Evolutionary conservation across 2,329 filamentous ascomycete genomes (phyloP).

Genomic region (Tolypocladium amazonense): DNA sequence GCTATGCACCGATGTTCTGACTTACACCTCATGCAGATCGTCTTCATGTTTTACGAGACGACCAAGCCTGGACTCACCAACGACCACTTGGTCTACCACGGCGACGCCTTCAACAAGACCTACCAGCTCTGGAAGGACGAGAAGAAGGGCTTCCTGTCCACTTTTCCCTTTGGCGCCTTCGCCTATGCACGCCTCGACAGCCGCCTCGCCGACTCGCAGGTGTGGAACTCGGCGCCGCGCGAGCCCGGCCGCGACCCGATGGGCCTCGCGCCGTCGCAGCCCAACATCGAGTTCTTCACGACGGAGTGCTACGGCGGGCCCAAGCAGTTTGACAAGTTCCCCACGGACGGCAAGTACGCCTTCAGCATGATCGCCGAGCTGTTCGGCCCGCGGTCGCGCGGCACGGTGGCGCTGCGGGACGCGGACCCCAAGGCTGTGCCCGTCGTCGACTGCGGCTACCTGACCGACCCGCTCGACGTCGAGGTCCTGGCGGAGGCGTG

Average conservation of each 20-base stretch:
- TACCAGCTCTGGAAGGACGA: slow-evolving; percentile 46
- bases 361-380: slow-evolving; percentile 50
- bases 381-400: slow-evolving; percentile 45
- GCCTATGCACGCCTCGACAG: slow-evolving; percentile 52
- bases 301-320: slow-evolving; percentile 53
- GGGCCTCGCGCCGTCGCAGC: slow-evolving; percentile 44
- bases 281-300: slow-evolving; percentile 52
- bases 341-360: slow-evolving; percentile 38
- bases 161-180: slow-evolving; percentile 53
- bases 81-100: slow-evolving; percentile 43
- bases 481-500: slow-evolving; percentile 49
- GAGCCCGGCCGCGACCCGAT: slow-evolving; percentile 48
- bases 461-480: slow-evolving; percentile 46
- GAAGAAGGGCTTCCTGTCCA: slow-evolving; percentile 46
- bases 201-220: slow-evolving; percentile 39
- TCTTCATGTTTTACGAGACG: slow-evolving; percentile 52
- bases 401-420: slow-evolving; percentile 39
- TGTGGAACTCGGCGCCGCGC: slow-evolving; percentile 42
- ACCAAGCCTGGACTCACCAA: slow-evolving; percentile 39
- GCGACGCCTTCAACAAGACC: slow-evolving; percentile 36
- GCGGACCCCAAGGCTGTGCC: slow-evolving; percentile 40
- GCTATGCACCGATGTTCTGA: not conserved
- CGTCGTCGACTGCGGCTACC: slow-evolving; percentile 46
- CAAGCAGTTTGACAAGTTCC: slow-evolving; percentile 44
- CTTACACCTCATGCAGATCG: slow-evolving; percentile 24